Conservation (phyloP, 495 filamentous ascomycete species). For the Podospora fimiseda region DNA sequence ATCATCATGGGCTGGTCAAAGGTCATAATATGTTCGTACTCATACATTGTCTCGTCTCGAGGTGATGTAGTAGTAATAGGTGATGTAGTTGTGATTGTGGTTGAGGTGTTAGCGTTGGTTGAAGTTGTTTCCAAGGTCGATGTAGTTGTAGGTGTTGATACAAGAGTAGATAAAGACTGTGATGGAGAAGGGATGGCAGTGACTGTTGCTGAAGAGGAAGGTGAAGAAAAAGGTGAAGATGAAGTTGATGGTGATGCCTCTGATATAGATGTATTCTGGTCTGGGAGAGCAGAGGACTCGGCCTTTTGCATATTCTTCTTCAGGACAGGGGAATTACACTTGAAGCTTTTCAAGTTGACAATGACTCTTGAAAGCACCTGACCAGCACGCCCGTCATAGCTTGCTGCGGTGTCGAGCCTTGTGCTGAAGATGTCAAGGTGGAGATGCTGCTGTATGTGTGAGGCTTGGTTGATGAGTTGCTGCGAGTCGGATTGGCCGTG, state of each 20-base stretch:
- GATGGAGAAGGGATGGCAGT: not conserved
- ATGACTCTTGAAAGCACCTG: slow-evolving; percentile 6
- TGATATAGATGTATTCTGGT: slow-evolving; percentile 1
- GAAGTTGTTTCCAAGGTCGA: not conserved
- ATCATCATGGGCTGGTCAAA: slow-evolving; percentile 22
- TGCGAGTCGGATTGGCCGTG: slow-evolving; percentile 13
- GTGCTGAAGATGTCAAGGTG: not conserved
- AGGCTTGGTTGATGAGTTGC: slow-evolving; percentile 1
- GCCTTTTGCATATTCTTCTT: slow-evolving; percentile 22
- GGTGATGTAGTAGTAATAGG: not conserved
- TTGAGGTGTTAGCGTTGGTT: slow-evolving; percentile 4
- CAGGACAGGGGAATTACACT: not conserved
- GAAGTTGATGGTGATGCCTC: slow-evolving; percentile 4
- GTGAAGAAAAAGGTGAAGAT: not conserved
- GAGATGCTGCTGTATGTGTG: not conserved
- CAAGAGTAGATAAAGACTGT: not conserved
- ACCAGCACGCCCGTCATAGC: slow-evolving; percentile 15
- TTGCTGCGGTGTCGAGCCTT: not conserved
- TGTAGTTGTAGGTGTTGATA: not conserved
- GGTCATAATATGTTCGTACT: slow-evolving; percentile 30
- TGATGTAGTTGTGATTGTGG: not conserved
- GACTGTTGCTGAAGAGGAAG: not conserved
- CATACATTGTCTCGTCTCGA: slow-evolving; percentile 21
- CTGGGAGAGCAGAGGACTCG: slow-evolving; percentile 6
- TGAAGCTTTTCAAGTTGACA: not conserved